Evolutionary conservation across 768 basidiomycete genomes (phyloP).

Genomic region (Pulveroboletus sp.): DNA sequence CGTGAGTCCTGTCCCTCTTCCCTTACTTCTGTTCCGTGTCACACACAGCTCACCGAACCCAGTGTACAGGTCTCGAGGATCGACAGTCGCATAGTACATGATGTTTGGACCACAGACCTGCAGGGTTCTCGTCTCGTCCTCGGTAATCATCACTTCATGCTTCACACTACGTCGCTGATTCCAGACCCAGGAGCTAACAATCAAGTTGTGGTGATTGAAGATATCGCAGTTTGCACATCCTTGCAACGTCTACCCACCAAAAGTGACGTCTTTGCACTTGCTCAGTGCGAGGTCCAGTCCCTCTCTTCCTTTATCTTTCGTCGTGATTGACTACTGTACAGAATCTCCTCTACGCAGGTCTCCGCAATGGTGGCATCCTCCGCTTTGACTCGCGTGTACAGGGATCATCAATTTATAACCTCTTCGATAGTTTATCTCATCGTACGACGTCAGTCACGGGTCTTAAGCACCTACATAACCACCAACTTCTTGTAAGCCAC

Average conservation of each 20-base stretch:
- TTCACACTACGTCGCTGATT: neutral
- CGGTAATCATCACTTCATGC: conserved; percentile 33
- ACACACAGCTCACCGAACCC: neutral
- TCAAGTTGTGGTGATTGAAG: conserved; percentile 47
- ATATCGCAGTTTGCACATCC: conserved; percentile 39
- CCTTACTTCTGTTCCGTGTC: neutral
- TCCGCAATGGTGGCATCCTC: conserved; percentile 54
- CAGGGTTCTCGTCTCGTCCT: conserved; percentile 45
- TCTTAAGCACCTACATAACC: conserved; percentile 45
- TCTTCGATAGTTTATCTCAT: conserved; percentile 36
- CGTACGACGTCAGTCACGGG: conserved; percentile 48
- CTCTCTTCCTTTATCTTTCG: neutral
- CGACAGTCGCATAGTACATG: conserved; percentile 40
- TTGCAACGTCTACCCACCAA: conserved; percentile 43
- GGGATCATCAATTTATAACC: conserved; percentile 33
- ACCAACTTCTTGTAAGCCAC: conserved; percentile 52
- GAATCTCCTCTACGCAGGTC: conserved; percentile 51
- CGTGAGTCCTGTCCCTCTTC: conserved; percentile 29
- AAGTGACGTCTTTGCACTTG: conserved; percentile 63
- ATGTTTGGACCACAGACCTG: conserved; percentile 55
- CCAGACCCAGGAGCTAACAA: conserved; percentile 45
- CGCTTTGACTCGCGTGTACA: conserved; percentile 53
- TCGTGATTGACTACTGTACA: conserved; percentile 19
- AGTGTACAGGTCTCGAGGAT: conserved; percentile 25
- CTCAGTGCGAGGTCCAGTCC: conserved; percentile 43